These are phyloP conservation scores for Pichia sp. DNA, from an alignment of 1,139 yeast species.

Conservation along the genomic window DNA sequence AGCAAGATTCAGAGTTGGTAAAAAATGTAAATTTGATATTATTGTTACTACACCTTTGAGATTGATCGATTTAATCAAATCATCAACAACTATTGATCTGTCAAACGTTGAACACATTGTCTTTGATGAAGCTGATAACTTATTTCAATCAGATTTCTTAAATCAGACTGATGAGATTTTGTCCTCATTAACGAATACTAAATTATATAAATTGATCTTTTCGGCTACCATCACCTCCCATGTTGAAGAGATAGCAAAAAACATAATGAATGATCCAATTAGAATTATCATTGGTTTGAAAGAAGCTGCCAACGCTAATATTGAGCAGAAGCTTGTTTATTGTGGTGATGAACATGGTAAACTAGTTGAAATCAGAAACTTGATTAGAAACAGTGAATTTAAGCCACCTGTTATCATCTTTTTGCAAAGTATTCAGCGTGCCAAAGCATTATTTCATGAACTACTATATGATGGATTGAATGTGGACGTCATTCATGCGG, in stretches of 20 bases:
- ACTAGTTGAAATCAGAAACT: slow-evolving; percentile 79
- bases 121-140: slow-evolving; percentile 93
- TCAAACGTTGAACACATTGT: slow-evolving; percentile 62
- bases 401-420: slow-evolving; percentile 92
- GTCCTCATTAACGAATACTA: slow-evolving; percentile 50
- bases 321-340: slow-evolving; percentile 76
- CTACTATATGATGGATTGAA: slow-evolving; percentile 82
- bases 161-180: slow-evolving; percentile 87
- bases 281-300: slow-evolving; percentile 89
- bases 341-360: slow-evolving; percentile 96
- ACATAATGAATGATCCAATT: slow-evolving; percentile 78
- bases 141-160: slow-evolving; percentile 84
- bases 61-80: slow-evolving; percentile 67
- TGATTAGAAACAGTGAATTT: slow-evolving; percentile 77
- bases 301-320: slow-evolving; percentile 81
- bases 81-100: slow-evolving; percentile 45
- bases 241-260: slow-evolving; percentile 81
- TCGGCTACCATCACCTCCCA: slow-evolving; percentile 95
- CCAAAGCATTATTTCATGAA: slow-evolving; percentile 92
- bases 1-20: slow-evolving; percentile 50
- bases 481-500: slow-evolving; percentile 95
- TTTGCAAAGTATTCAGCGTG: slow-evolving; percentile 86
- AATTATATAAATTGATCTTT: slow-evolving; percentile 65
- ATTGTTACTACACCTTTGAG: slow-evolving; percentile 84
- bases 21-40: slow-evolving; percentile 62